phyloP scores from a whole-genome alignment of 169 alveolate genomes.

The Plasmodium ovale region DNA sequence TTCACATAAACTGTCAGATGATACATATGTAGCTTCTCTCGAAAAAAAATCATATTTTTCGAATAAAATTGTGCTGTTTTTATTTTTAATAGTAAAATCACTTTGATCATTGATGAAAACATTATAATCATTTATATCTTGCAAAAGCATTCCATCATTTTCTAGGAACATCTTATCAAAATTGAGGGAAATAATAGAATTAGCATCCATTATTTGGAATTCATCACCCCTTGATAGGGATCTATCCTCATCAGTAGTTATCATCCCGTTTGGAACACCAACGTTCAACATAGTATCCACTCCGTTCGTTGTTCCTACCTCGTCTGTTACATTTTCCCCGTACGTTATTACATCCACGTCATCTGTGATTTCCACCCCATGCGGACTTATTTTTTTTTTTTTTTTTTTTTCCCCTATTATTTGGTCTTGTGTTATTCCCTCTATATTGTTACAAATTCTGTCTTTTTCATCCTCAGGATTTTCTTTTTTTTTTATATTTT shows the following conservation, averaged over 20 bases:
- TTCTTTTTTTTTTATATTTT: slow-evolving; percentile 32
- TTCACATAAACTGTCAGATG: slow-evolving; percentile 7
- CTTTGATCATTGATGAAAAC: slow-evolving; percentile 54
- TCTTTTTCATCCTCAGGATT: not conserved
- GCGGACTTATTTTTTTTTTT: not conserved
- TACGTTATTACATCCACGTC: not conserved
- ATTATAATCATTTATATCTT: slow-evolving; percentile 67
- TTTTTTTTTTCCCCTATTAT: no score
- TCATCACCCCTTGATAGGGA: not conserved
- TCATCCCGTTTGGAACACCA: no score
- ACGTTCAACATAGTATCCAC: not conserved
- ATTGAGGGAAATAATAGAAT: slow-evolving; percentile 26
- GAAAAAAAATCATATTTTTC: slow-evolving; percentile 60
- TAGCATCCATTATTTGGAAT: slow-evolving; percentile 3
- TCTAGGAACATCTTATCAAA: slow-evolving; percentile 61
- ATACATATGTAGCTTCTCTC: slow-evolving; percentile 24
- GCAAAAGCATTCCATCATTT: slow-evolving; percentile 58
- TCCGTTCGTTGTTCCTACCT: not conserved
- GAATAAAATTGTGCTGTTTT: slow-evolving; percentile 34
- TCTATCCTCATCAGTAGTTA: no score
- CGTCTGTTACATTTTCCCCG: not conserved
- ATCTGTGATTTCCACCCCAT: not conserved
- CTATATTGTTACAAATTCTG: not conserved
- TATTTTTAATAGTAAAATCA: slow-evolving; percentile 29
- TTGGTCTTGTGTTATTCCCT: not conserved